A percentile compares a stretch with the other conserved stretches of the same genome.
Conservation (phyloP, 768 basidiomycete species). For the Neoboletus magnificus region DNA sequence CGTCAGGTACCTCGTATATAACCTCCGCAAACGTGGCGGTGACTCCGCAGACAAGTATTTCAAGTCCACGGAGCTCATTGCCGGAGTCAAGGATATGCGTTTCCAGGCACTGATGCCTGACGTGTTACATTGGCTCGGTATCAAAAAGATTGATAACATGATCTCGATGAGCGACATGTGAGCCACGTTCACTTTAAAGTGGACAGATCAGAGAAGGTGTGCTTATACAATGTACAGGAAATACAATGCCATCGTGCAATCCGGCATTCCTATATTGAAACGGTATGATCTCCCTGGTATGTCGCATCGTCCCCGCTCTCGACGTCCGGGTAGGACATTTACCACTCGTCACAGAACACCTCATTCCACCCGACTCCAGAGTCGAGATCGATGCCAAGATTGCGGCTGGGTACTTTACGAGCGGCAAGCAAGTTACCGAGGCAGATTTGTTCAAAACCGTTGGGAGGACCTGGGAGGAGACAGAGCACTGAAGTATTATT, state of each 20-base stretch:
- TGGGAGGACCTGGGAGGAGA: conserved; percentile 88
- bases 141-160: conserved; percentile 86
- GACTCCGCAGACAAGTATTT: conserved; percentile 95
- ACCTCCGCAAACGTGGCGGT: conserved; percentile 90
- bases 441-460: conserved; percentile 84
- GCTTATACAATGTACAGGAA: conserved; percentile 49
- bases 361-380: conserved; percentile 84
- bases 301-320: conserved; percentile 11
- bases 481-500: conserved; percentile 58
- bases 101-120: conserved; percentile 96
- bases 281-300: conserved; percentile 85
- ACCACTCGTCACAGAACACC: conserved; percentile 49
- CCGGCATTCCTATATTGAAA: conserved; percentile 76
- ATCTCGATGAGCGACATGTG: conserved; percentile 86
- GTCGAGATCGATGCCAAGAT: conserved; percentile 98
- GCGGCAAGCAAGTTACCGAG: conserved; percentile 70
- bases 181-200: conserved; percentile 16
- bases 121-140: conserved; percentile 91
- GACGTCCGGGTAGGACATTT: not conserved
- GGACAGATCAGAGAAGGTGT: not conserved
- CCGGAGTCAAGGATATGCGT: conserved; percentile 95
- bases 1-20: conserved; percentile 86
- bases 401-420: conserved; percentile 89
- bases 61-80: conserved; percentile 88
- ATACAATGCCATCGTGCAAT: conserved; percentile 90